phyloP scores from a whole-genome alignment of 371 early-diverging fungal species.

The Lichtheimia ornata region DNA sequence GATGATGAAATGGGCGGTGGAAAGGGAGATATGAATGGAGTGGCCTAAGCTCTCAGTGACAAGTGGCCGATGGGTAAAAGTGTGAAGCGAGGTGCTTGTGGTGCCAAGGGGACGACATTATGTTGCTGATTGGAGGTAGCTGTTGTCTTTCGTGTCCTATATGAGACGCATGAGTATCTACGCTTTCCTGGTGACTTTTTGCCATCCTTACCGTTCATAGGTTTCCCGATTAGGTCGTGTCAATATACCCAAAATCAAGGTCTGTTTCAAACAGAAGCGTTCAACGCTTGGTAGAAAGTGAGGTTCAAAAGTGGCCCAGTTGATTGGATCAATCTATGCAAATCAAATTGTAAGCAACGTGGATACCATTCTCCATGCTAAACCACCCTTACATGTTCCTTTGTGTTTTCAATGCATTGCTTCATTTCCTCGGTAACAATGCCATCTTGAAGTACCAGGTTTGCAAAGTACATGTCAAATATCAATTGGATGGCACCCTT shows the following conservation, averaged over 20 bases:
- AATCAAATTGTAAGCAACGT: background rate
- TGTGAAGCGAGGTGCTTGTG: conserved; percentile 51
- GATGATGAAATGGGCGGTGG: conserved; percentile 1
- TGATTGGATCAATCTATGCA: conserved; percentile 58
- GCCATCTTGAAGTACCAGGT: conserved; percentile 31
- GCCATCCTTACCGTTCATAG: conserved; percentile 38
- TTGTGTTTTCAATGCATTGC: conserved; percentile 20
- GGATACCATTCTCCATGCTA: no score
- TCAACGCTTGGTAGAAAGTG: conserved; percentile 46
- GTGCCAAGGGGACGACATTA: conserved; percentile 55
- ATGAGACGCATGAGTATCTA: background rate
- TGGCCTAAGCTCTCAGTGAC: conserved; percentile 4
- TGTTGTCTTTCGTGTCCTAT: conserved; percentile 11
- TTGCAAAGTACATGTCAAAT: conserved; percentile 54
- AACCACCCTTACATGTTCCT: conserved; percentile 22
- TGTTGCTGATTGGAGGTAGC: conserved; percentile 37
- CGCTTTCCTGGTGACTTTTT: background rate
- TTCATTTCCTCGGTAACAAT: conserved; percentile 9
- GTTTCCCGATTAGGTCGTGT: conserved; percentile 43
- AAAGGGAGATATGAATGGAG: background rate
- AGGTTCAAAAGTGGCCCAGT: conserved; percentile 53
- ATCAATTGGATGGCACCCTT: conserved; percentile 56
- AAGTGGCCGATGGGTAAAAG: conserved; percentile 58
- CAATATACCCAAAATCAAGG: conserved; percentile 49
- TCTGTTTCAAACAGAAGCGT: conserved; percentile 48